Conservation (phyloP, 441 rosid species). For the Brassica hybrid region DNA sequence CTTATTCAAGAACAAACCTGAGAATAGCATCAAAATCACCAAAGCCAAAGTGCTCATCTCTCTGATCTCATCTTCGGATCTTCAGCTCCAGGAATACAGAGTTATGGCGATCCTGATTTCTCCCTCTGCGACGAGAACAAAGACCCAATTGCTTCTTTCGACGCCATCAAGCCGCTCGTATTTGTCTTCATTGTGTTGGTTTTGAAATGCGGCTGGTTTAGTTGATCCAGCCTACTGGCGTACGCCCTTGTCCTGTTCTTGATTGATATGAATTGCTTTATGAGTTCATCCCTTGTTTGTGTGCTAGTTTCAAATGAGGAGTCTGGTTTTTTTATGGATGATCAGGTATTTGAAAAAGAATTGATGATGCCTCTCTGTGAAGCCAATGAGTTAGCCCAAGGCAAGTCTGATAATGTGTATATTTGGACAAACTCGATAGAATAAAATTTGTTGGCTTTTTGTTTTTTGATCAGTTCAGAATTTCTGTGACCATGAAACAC, state of each 20-base stretch:
- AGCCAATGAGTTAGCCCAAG: conserved; percentile 71
- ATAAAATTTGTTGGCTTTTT: not conserved
- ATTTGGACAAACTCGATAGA: not conserved
- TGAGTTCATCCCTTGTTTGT: conserved; percentile 3
- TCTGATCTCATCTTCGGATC: conserved; percentile 69
- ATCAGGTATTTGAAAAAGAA: conserved; percentile 75
- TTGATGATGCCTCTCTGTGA: conserved; percentile 72
- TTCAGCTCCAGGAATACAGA: conserved; percentile 81
- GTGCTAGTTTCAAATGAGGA: conserved; percentile 17
- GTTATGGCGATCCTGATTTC: conserved; percentile 76
- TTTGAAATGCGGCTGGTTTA: conserved; percentile 91
- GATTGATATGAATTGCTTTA: conserved; percentile 62
- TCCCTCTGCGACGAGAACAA: conserved; percentile 93
- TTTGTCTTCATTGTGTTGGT: conserved; percentile 47
- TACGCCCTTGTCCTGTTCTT: conserved; percentile 89
- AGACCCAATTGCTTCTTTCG: too few relatives aligned
- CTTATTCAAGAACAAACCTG: conserved; percentile 80
- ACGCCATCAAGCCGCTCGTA: too few relatives aligned
- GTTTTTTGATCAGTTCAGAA: conserved; percentile 48
- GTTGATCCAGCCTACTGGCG: conserved; percentile 87
- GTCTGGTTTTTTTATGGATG: conserved; percentile 20
- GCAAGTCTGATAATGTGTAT: conserved; percentile 40
- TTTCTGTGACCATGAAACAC: too few relatives aligned
- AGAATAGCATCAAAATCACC: conserved; percentile 83
- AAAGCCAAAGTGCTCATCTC: conserved; percentile 69